These are phyloP conservation scores for Creolimax fragrantissima DNA, from an alignment of 78 protist genomes.

Conservation along the genomic window DNA sequence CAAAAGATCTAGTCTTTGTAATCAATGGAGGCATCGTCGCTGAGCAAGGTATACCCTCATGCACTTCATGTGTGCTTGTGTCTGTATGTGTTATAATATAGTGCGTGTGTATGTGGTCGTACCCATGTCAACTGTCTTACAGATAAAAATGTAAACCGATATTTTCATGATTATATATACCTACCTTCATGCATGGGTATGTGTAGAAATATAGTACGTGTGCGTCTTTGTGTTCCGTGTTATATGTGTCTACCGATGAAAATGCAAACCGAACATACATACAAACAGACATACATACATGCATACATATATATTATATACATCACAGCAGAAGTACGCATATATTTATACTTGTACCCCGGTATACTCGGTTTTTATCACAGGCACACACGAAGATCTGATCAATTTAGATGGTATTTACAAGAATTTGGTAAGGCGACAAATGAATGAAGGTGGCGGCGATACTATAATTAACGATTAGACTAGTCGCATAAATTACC, in stretches of 20 bases:
- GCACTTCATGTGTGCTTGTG: neutral
- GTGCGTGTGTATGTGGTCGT: neutral
- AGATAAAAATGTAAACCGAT: neutral
- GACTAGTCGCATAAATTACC: too few species aligned
- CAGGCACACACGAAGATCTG: conserved; percentile 18
- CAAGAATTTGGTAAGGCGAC: neutral
- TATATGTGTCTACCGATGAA: too few species aligned
- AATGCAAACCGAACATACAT: too few species aligned
- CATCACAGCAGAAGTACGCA: neutral
- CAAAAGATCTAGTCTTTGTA: neutral
- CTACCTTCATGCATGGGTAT: neutral
- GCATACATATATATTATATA: neutral
- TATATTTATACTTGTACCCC: neutral
- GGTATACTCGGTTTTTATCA: neutral
- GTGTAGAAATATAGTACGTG: neutral
- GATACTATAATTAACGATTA: too few species aligned
- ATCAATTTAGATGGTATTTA: neutral
- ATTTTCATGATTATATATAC: neutral
- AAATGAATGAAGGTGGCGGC: neutral
- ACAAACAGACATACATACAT: neutral
- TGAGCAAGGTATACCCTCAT: neutral
- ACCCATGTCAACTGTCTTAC: neutral
- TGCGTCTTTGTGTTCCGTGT: too few species aligned
- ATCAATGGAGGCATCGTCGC: neutral
- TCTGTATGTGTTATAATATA: neutral